Evolutionary conservation across 371 early-diverging fungal genomes (phyloP), one percentile per base, ranked within the genome.

Genomic region (Apophysomyces variabilis): DNA sequence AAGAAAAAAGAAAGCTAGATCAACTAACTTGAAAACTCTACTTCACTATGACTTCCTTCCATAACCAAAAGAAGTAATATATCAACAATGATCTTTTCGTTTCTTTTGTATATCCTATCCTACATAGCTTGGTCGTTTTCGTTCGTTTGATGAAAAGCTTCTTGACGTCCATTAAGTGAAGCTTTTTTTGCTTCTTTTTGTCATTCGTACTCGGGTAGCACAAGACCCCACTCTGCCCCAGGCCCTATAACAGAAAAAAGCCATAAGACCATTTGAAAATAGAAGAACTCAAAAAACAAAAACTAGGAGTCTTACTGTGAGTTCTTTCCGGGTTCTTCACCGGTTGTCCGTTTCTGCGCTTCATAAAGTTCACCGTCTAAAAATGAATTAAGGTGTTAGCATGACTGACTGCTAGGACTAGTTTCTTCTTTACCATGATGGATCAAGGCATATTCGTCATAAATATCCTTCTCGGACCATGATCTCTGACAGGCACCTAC

Each of bases 191-290:
- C 32, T 44, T 61, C 36, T 8, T 44, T 4, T 45, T 21, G 37
- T 59, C 60, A 18, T 41, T 43, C 38, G 41, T 59, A 16, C 60
- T 38, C 38, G 43, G 43, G 58, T 59, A 39, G 12, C 60, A 43
- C 60, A 59, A 38, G 60, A 59, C 18, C 60, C 60, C 38, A 59
- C 41, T 41, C 43, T 38, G 60, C 43, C 60, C 60, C 60, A 59
- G 43, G 38, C 21, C 21, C 60, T 59, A 38, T 9, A 59, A 58
- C 32, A 26, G 32, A 26, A 26, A 26, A 26, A 26, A 26, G 32
- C 32, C 32, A 3, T 26, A 26, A 26, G 32, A 26, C 32, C 32
- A 26, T 26, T 26, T 26, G 32, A 26, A 26, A 26, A 3, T 26
- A 26, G 32, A 26, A 26, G 32, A 26, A 26, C 32, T 3, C 32